phyloP scores from a whole-genome alignment of 768 basidiomycete genomes.

The Rhodosporidiobolus odoratus region DNA sequence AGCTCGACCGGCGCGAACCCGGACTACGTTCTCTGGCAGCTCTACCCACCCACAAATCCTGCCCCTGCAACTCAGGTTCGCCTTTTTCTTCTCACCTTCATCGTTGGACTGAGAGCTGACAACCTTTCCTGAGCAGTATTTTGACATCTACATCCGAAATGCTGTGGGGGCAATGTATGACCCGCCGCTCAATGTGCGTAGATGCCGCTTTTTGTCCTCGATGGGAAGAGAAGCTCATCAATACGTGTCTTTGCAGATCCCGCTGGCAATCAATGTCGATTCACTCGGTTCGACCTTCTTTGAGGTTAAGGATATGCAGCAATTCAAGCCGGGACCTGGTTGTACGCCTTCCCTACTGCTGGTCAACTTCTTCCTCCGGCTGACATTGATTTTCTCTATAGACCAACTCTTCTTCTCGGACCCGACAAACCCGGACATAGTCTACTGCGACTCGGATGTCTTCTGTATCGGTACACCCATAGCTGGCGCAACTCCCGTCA shows the following conservation, averaged over 20 bases:
- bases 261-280: constrained; percentile 7
- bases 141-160: constrained; percentile 29
- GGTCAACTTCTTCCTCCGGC: not conserved
- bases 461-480: constrained; percentile 12
- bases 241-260: not conserved
- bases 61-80: constrained; percentile 9
- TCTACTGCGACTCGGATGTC: constrained; percentile 27
- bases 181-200: constrained; percentile 14
- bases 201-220: not conserved
- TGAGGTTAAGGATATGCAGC: not conserved
- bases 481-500: not conserved
- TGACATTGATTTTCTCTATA: not conserved
- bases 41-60: constrained; percentile 18
- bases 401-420: constrained; percentile 34
- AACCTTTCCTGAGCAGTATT: not conserved
- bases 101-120: not conserved
- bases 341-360: constrained; percentile 2
- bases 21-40: constrained; percentile 7
- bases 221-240: not conserved
- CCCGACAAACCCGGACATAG: constrained; percentile 4
- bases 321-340: constrained; percentile 8
- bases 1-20: not conserved
- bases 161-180: constrained; percentile 15
- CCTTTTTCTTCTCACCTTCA: not conserved
- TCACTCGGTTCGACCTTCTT: not conserved